Evolutionary conservation across 2,329 filamentous ascomycete genomes (phyloP).

Genomic region (Ambrosiella beaveri): DNA sequence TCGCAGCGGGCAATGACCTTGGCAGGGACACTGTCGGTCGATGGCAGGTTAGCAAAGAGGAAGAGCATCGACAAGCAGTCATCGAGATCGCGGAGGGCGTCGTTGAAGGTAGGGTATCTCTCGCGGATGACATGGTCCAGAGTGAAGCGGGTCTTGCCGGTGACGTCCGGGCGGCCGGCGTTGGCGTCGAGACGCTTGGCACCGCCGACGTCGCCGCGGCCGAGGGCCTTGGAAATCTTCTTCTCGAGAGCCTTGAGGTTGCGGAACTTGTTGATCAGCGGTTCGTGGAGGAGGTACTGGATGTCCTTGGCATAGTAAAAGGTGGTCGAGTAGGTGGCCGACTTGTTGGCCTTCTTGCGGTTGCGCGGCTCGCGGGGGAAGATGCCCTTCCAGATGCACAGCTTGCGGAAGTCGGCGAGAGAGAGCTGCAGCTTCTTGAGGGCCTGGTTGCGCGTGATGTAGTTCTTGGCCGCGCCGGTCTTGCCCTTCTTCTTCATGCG

Average conservation of each 20-base stretch:
- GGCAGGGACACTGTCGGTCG: conserved; percentile 71
- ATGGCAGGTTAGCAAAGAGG: conserved; percentile 90
- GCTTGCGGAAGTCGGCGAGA: conserved; percentile 87
- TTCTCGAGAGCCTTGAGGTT: conserved; percentile 94
- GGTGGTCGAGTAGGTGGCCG: conserved; percentile 75
- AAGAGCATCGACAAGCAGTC: conserved; percentile 95
- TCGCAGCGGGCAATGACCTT: conserved; percentile 96
- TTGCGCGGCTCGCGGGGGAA: conserved; percentile 93
- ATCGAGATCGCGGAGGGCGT: conserved; percentile 85
- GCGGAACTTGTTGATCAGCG: conserved; percentile 81
- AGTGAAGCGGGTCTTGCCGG: conserved; percentile 72
- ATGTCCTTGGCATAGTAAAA: conserved; percentile 92
- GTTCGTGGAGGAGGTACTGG: conserved; percentile 94
- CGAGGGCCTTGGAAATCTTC: conserved; percentile 88
- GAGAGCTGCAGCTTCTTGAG: conserved; percentile 96
- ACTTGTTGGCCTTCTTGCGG: conserved; percentile 92
- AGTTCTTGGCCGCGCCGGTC: conserved; percentile 91
- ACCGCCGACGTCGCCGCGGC: conserved; percentile 77
- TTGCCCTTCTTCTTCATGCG: conserved; percentile 79
- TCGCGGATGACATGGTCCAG: conserved; percentile 96
- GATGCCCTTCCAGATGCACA: conserved; percentile 99
- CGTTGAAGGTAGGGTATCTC: conserved; percentile 91
- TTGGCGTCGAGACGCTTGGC: conserved; percentile 74
- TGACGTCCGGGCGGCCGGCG: conserved; percentile 76
- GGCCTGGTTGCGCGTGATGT: conserved; percentile 90